phyloP scores from a whole-genome alignment of 2,329 filamentous ascomycete genomes.

The Celoporthe dispersa region DNA sequence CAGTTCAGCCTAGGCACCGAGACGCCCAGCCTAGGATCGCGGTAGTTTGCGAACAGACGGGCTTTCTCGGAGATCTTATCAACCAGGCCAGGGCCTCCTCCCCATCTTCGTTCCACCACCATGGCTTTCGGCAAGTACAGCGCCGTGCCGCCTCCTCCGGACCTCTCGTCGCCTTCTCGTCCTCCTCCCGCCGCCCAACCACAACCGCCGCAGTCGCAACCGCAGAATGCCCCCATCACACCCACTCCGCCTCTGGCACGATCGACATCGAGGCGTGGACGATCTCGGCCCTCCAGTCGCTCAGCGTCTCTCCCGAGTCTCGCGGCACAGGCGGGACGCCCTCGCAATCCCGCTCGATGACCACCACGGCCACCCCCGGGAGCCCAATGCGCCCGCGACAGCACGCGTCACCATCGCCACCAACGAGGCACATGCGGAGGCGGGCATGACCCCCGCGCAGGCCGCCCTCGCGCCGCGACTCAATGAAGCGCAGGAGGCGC shows the following conservation, averaged over 20 bases:
- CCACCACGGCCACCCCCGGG: constrained; percentile 37
- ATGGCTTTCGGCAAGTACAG: constrained; percentile 41
- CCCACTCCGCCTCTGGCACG: constrained; percentile 38
- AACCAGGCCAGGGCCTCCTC: background rate
- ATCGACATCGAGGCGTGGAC: constrained; percentile 73
- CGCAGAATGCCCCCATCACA: constrained; percentile 32
- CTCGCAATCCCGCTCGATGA: constrained; percentile 80
- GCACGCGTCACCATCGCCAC: constrained; percentile 32
- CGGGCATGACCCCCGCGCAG: constrained; percentile 45
- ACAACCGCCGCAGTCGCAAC: constrained; percentile 14
- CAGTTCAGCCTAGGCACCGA: background rate
- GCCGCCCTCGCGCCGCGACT: constrained; percentile 57
- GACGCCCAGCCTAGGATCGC: background rate
- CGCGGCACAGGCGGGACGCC: constrained; percentile 60
- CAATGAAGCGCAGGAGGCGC: constrained; percentile 68
- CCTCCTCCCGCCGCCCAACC: background rate
- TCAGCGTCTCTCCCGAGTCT: constrained; percentile 58
- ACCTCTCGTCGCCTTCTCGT: background rate
- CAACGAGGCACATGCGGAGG: constrained; percentile 27
- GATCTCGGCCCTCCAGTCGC: constrained; percentile 58
- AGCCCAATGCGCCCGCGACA: constrained; percentile 34
- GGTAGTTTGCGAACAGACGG: background rate
- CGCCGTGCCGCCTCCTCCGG: constrained; percentile 39
- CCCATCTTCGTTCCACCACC: constrained; percentile 12
- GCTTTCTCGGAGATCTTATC: background rate